Percentiles rank a stretch among this genome's conserved stretches.
Evolutionary conservation across 2,329 filamentous ascomycete genomes (phyloP).

Genomic region (Tolypocladium tropicale): DNA sequence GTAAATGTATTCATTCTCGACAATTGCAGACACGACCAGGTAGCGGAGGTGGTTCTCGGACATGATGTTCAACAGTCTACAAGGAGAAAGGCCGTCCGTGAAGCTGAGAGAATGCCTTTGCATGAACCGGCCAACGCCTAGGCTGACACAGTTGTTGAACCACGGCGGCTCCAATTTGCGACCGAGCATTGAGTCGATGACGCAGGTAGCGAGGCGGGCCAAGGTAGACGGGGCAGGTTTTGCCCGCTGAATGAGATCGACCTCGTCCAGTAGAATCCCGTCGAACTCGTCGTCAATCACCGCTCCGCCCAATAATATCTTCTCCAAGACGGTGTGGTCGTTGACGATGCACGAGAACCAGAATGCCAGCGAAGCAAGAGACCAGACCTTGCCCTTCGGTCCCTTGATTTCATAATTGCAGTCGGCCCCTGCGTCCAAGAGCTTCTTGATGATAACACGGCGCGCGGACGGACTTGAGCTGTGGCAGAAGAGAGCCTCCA

Average conservation of each 20-base stretch:
- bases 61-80: conserved; percentile 5
- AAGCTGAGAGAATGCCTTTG: conserved; percentile 5
- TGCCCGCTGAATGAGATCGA: conserved; percentile 4
- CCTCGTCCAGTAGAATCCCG: conserved; percentile 6
- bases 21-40: conserved; percentile 13
- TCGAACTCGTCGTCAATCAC: conserved; percentile 9
- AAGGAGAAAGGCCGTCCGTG: background rate
- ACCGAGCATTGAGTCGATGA: background rate
- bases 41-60: conserved; percentile 10
- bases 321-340: conserved; percentile 14
- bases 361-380: conserved; percentile 13
- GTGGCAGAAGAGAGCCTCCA: conserved; percentile 8
- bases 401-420: conserved; percentile 8
- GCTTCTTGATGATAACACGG: conserved; percentile 9
- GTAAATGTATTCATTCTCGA: conserved; percentile 12
- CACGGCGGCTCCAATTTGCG: background rate
- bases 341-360: conserved; percentile 14
- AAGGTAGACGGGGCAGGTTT: conserved; percentile 2
- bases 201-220: background rate
- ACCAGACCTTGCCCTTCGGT: conserved; percentile 8
- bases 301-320: conserved; percentile 7
- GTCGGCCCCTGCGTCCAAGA: conserved; percentile 13
- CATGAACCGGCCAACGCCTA: conserved; percentile 8
- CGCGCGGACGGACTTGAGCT: conserved; percentile 5
- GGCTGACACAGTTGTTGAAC: background rate